phyloP scores from a whole-genome alignment of 2,329 filamentous ascomycete genomes.

The Beauveria asiatica region DNA sequence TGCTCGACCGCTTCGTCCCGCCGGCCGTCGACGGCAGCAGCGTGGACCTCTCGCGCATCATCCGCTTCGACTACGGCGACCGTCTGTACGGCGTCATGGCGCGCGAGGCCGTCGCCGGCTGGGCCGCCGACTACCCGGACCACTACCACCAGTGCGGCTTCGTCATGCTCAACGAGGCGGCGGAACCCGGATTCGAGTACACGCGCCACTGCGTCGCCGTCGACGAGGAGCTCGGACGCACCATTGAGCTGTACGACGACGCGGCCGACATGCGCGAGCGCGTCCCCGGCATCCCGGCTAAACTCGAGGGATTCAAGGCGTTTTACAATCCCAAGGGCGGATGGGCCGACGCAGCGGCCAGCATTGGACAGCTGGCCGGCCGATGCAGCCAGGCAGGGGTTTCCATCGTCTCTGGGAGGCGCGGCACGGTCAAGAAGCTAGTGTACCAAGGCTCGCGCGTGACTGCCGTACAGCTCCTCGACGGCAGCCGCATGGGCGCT shows the following conservation, averaged over 20 bases:
- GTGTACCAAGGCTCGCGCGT: constrained; percentile 7
- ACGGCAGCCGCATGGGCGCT: constrained; percentile 39
- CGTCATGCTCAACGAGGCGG: constrained; percentile 20
- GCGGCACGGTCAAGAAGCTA: constrained; percentile 21
- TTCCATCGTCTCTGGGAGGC: constrained; percentile 22
- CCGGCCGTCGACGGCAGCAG: constrained; percentile 30
- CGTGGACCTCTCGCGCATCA: constrained; percentile 33
- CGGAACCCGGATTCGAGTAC: constrained; percentile 15
- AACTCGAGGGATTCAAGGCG: constrained; percentile 17
- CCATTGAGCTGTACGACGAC: constrained; percentile 19
- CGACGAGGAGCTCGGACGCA: constrained; percentile 13
- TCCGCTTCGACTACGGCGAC: constrained; percentile 53
- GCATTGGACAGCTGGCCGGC: constrained; percentile 19
- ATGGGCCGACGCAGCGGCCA: constrained; percentile 24
- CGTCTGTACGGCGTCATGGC: constrained; percentile 53
- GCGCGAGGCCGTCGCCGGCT: constrained; percentile 20
- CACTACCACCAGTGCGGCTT: constrained; percentile 26
- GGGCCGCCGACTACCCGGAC: constrained; percentile 19
- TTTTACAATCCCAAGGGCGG: constrained; percentile 23
- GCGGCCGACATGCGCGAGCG: constrained; percentile 14
- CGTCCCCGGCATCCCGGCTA: constrained; percentile 16
- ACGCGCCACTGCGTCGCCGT: constrained; percentile 15
- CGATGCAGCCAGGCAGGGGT: constrained; percentile 22
- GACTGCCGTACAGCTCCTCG: constrained; percentile 19
- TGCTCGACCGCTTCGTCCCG: constrained; percentile 27